Conservation (phyloP, 1,284 basidiomycete species). For the Apiotrichum mycotoxinovorans region DNA sequence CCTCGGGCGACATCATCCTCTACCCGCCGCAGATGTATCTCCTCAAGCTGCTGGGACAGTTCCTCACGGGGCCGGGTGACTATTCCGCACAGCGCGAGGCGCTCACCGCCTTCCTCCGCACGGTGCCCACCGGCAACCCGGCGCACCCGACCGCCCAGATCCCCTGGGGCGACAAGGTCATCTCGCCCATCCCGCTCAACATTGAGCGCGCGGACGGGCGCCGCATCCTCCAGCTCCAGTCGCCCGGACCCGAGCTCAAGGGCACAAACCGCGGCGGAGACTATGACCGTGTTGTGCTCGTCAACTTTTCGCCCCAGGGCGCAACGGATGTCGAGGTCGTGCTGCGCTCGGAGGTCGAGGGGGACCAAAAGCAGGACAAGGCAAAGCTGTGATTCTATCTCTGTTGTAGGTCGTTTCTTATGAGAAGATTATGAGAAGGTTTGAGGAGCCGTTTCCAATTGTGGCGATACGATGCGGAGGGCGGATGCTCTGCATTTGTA, state of each 20-base stretch:
- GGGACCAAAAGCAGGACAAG: not conserved
- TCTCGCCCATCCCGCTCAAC: conserved; percentile 5
- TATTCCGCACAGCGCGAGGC: conserved; percentile 8
- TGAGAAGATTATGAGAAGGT: not conserved
- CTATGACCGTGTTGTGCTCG: conserved; percentile 16
- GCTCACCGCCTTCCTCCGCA: conserved; percentile 6
- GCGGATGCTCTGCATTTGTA: too few species aligned
- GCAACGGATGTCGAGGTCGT: conserved; percentile 8
- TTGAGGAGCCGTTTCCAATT: not conserved
- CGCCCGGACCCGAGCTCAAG: conserved; percentile 15
- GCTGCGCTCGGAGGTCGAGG: not conserved
- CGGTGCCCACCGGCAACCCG: conserved; percentile 7
- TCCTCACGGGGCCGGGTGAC: conserved; percentile 8
- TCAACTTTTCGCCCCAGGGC: conserved; percentile 7
- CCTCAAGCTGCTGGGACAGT: conserved; percentile 12
- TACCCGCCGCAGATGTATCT: conserved; percentile 21
- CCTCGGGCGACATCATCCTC: conserved; percentile 9
- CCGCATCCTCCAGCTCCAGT: conserved; percentile 8
- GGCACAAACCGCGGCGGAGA: conserved; percentile 9
- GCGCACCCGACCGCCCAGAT: conserved; percentile 6
- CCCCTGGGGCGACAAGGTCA: conserved; percentile 16
- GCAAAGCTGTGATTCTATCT: conserved; percentile 1
- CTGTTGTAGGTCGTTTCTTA: not conserved
- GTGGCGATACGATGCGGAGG: too few species aligned
- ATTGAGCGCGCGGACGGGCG: conserved; percentile 3